Evolutionary conservation across 139 green algal genomes (phyloP).

Genomic region (Zygnema circumcarinatum): DNA sequence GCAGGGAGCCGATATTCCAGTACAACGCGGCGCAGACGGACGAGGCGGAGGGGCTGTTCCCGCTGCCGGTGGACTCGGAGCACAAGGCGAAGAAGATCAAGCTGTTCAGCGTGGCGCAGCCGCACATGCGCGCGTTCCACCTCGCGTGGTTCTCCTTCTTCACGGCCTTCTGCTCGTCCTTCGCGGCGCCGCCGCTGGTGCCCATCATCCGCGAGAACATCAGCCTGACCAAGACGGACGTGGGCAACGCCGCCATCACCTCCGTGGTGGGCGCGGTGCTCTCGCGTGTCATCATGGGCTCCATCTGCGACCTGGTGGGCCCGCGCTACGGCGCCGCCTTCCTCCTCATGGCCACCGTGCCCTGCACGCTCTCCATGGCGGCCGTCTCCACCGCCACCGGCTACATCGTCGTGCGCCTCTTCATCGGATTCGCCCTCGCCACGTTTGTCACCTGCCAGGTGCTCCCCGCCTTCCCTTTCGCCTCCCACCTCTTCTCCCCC

Average conservation of each 20-base stretch:
- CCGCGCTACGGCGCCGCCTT: constrained; percentile 73
- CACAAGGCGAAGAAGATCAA: constrained; percentile 74
- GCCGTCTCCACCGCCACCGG: constrained; percentile 65
- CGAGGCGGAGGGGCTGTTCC: constrained; percentile 39
- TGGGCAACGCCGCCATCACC: constrained; percentile 69
- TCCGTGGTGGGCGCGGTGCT: constrained; percentile 74
- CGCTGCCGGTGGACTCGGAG: constrained; percentile 72
- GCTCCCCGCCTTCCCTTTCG: too few species aligned
- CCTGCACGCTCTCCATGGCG: constrained; percentile 73
- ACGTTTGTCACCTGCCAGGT: constrained; percentile 90
- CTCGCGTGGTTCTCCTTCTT: constrained; percentile 89
- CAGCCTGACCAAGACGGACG: constrained; percentile 73
- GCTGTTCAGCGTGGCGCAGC: constrained; percentile 65
- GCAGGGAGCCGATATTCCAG: constrained; percentile 37
- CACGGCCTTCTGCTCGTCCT: constrained; percentile 89
- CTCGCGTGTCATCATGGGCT: constrained; percentile 73
- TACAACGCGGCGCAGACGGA: constrained; percentile 5
- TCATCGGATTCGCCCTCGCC: constrained; percentile 84
- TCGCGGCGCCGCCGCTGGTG: constrained; percentile 83
- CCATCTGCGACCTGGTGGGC: constrained; percentile 79
- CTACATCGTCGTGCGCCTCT: constrained; percentile 80
- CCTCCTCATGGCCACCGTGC: constrained; percentile 69
- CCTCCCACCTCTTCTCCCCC: background rate
- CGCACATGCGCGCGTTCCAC: constrained; percentile 79
- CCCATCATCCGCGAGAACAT: constrained; percentile 85